Evolutionary conservation across 1,284 basidiomycete genomes (phyloP).

Genomic region (Bondarzewia mesenterica): DNA sequence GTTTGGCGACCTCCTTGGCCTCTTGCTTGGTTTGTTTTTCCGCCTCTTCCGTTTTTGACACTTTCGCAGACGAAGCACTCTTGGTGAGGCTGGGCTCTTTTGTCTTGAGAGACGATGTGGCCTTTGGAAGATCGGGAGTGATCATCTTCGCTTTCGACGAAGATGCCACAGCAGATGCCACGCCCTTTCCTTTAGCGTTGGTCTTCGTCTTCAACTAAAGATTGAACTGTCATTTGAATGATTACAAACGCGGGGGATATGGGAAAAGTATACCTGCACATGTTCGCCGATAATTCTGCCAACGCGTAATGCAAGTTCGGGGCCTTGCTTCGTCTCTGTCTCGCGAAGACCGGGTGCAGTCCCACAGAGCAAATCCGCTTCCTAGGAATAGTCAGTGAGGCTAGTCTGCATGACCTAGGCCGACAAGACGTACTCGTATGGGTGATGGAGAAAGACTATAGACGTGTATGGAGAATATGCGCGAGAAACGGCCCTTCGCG

Average conservation of each 20-base stretch:
- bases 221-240: not conserved
- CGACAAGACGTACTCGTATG: conserved; percentile 4
- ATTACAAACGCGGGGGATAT: not conserved
- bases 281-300: conserved; percentile 5
- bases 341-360: conserved; percentile 1
- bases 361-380: conserved; percentile 4
- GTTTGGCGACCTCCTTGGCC: not conserved
- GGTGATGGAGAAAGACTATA: conserved; percentile 7
- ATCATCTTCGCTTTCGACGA: conserved; percentile 2
- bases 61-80: not conserved
- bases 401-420: not conserved
- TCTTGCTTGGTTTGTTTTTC: not conserved
- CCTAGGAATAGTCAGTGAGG: not conserved
- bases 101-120: not conserved
- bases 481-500: not conserved
- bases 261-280: conserved; percentile 2
- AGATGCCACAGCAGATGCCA: not conserved
- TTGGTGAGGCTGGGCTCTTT: not conserved
- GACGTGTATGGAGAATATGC: not conserved
- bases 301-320: not conserved
- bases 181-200: not conserved
- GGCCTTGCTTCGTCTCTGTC: conserved; percentile 1
- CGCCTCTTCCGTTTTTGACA: not conserved
- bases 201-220: not conserved
- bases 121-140: not conserved